A percentile compares a stretch with the other conserved stretches of the same genome.
phyloP scores from a whole-genome alignment of 495 filamentous ascomycete genomes.

The Hyaloscypha variabilis region DNA sequence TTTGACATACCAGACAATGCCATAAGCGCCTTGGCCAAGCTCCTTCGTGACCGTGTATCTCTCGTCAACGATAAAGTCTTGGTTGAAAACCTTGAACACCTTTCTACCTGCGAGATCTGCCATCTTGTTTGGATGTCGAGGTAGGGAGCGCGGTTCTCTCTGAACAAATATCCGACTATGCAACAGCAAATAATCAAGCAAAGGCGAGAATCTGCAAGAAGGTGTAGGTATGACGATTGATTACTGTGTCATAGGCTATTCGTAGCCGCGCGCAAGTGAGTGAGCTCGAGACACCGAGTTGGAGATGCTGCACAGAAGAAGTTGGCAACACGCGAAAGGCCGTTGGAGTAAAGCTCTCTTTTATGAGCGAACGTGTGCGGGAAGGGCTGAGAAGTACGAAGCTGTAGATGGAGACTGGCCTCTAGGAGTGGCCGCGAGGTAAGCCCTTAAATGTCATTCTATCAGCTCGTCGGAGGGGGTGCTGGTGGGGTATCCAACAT shows the following conservation, averaged over 20 bases:
- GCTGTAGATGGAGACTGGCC: background rate
- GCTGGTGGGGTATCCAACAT: background rate
- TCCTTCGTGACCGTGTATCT: slow-evolving; percentile 99
- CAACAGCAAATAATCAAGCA: background rate
- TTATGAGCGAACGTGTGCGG: background rate
- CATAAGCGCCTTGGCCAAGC: slow-evolving; percentile 95
- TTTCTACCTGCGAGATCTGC: slow-evolving; percentile 31
- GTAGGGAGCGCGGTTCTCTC: background rate
- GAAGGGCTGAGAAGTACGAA: slow-evolving; percentile 4
- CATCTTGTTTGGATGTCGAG: slow-evolving; percentile 24
- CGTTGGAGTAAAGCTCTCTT: background rate
- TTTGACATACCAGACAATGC: slow-evolving; percentile 88
- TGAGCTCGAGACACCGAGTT: slow-evolving; percentile 2
- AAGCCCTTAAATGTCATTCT: slow-evolving; percentile 1
- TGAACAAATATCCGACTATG: background rate
- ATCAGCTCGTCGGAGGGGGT: slow-evolving; percentile 7
- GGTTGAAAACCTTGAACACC: slow-evolving; percentile 98
- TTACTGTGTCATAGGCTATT: no score
- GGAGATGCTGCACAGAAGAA: background rate
- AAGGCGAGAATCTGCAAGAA: background rate
- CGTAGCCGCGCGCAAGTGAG: slow-evolving; percentile 11
- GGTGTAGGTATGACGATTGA: background rate
- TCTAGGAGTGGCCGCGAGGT: slow-evolving; percentile 5
- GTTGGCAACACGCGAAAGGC: background rate
- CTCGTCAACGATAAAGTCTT: slow-evolving; percentile 98